Evolutionary conservation across 1,284 basidiomycete species (phyloP).

Genomic region (Fomitopsis schrenkii): DNA sequence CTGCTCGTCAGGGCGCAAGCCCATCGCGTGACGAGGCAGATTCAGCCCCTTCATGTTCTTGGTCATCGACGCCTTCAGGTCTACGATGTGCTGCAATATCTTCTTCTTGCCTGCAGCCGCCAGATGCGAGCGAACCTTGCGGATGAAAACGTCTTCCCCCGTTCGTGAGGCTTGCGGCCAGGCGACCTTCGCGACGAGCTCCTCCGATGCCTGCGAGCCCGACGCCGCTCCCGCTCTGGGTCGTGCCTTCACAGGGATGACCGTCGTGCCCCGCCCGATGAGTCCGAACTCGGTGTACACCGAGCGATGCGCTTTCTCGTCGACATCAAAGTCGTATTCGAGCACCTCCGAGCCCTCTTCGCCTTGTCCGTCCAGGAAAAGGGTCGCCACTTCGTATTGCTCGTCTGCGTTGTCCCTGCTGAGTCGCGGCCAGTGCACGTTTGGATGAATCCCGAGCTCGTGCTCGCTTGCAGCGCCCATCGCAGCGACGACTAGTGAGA

Average conservation of each 20-base stretch:
- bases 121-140: not conserved
- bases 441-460: not conserved
- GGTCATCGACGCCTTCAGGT: slow-evolving; percentile 1
- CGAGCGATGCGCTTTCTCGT: too few relatives aligned
- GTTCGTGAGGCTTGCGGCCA: not conserved
- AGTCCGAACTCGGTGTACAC: not conserved
- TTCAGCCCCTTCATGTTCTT: not conserved
- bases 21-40: not conserved
- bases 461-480: not conserved
- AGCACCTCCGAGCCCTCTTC: not conserved
- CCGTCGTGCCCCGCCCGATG: not conserved
- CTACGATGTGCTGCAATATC: not conserved
- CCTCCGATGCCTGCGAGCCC: not conserved
- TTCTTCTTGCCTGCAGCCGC: not conserved
- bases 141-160: not conserved
- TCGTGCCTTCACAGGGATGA: not conserved
- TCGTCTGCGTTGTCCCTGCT: not conserved
- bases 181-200: not conserved
- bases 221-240: not conserved
- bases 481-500: not conserved
- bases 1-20: not conserved
- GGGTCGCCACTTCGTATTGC: not conserved
- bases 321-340: too few relatives aligned
- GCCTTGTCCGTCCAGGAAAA: not conserved
- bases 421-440: not conserved